Evolutionary conservation across 1,284 basidiomycete genomes (phyloP), one percentile per base, ranked within the genome.

Genomic region (Retiboletus flavoniger): DNA sequence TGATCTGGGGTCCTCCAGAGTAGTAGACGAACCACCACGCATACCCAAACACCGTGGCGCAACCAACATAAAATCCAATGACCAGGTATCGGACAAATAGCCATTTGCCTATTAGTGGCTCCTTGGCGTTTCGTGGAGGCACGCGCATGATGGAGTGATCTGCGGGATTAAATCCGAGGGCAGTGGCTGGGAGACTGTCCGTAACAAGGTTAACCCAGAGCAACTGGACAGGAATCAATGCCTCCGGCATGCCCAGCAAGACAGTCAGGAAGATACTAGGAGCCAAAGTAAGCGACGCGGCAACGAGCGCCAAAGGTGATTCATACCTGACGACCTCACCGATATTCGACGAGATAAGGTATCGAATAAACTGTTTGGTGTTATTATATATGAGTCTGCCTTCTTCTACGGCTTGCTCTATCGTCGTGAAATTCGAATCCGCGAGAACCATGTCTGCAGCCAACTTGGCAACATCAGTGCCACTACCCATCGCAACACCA

Each of bases 21-120:
- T 98, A 98, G 72, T 85, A 90, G 66, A 97, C 79, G 78, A 98
- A 99, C 96, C 96, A 98, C 96, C 96, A 99, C 0, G 93, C 95
- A 69, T 98, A 98, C 43, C 95, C 96, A 61, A 90, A 93, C 40
- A 98, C 95, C 9, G 97, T 98, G 1, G 95, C 95, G 47, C 84
- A 85, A 38, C 97, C 96, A 51, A 99, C 96, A 67, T 98, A 99
- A 40, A 82, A 81, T 7, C 96, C 97, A 59, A 99, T 86, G 53
- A 98, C 81, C 78, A 98, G 76, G 73, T 98, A 99, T 41, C 96
- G 84, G 78, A 98, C 86, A 78, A 99, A 98, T 45, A 99, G 74
- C 95, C 95, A 98, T 60, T 83, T 85, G 48, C 91, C 88, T 41
- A 99, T 85, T 36, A 99, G 82, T 1, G 95, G 94, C 68, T 98